These are phyloP conservation scores for Leishmania lainsoni DNA, from an alignment of 208 protist genomes.

Conservation along the genomic window DNA sequence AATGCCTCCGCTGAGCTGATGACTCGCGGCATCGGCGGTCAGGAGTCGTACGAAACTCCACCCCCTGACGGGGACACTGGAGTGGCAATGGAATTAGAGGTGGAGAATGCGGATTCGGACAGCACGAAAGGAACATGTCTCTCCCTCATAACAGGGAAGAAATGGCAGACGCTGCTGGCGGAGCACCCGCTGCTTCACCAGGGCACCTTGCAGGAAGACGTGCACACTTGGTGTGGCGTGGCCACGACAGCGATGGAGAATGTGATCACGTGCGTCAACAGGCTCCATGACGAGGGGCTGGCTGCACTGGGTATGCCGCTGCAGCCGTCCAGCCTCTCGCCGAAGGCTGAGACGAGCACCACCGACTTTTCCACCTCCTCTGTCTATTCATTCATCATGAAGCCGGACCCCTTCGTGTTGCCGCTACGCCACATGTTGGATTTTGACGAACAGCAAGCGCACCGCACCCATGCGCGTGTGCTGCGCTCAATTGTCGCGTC, in stretches of 20 bases:
- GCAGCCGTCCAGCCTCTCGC: background rate
- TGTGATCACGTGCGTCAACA: background rate
- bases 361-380: background rate
- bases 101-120: background rate
- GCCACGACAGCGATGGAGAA: background rate
- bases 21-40: background rate
- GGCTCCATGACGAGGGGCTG: constrained; percentile 1
- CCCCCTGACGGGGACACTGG: background rate
- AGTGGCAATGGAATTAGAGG: background rate
- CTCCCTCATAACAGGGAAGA: constrained; percentile 11
- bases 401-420: background rate
- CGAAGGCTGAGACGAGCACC: background rate
- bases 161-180: constrained; percentile 3
- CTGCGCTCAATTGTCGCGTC: background rate
- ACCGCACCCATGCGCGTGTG: constrained; percentile 5
- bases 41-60: background rate
- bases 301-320: background rate
- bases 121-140: background rate
- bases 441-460: constrained; percentile 2
- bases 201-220: constrained; percentile 15
- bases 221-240: constrained; percentile 13
- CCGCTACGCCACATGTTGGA: background rate
- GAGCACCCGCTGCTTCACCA: constrained; percentile 14
- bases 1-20: background rate
- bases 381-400: background rate